Percentiles rank a stretch among this genome's conserved stretches.
These are phyloP conservation scores for Phoma sp. DNA, from an alignment of 2,329 filamentous ascomycete species.

Conservation along the genomic window DNA sequence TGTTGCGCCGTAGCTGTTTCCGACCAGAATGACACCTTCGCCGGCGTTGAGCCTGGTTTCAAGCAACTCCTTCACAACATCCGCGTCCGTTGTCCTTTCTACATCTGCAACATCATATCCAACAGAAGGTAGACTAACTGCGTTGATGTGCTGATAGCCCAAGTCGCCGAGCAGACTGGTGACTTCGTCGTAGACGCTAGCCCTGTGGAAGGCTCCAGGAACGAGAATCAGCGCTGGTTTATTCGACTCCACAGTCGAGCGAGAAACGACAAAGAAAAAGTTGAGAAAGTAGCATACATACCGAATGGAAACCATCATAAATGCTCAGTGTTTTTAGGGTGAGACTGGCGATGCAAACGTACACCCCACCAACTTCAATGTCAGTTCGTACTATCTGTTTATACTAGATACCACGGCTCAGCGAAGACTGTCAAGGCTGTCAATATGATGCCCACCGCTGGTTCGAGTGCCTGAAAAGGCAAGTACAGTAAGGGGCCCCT, in stretches of 20 bases:
- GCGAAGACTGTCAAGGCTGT: neutral
- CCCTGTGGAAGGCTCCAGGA: conserved; percentile 31
- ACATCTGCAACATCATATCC: conserved; percentile 11
- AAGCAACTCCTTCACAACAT: conserved; percentile 22
- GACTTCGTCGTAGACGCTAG: conserved; percentile 29
- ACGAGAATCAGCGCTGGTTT: conserved; percentile 22
- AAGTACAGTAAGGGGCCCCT: neutral
- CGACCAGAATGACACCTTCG: conserved; percentile 35
- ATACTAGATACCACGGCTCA: neutral
- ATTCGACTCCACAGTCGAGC: neutral
- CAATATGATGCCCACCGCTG: neutral
- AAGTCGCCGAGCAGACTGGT: conserved; percentile 14
- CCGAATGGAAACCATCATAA: neutral
- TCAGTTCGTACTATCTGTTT: neutral
- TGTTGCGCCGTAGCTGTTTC: conserved; percentile 39
- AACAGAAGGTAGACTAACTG: conserved; percentile 35
- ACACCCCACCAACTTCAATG: neutral
- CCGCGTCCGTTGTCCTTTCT: conserved; percentile 28
- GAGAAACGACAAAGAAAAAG: neutral
- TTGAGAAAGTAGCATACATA: neutral
- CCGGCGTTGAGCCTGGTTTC: conserved; percentile 18
- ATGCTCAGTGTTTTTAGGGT: no score
- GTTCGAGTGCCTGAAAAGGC: neutral
- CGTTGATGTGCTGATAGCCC: conserved; percentile 23
- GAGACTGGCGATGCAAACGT: no score